A percentile compares a stretch with the other conserved stretches of the same genome.
These are phyloP conservation scores for Amanita subjunquillea DNA, from an alignment of 768 basidiomycete species.

Conservation along the genomic window DNA sequence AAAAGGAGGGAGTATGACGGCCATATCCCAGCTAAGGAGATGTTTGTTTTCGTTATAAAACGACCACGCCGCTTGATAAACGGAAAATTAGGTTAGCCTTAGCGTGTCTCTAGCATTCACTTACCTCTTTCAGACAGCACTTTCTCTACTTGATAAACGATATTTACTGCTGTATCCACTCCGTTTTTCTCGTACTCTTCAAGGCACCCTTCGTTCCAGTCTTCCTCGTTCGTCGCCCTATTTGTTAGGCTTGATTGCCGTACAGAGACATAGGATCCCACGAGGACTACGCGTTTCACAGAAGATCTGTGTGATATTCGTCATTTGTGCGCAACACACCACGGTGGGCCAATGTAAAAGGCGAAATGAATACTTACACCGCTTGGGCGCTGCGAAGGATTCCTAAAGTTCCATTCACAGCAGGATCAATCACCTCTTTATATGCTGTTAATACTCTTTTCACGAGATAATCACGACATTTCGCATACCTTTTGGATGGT, in stretches of 20 bases:
- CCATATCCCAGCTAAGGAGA: conserved; percentile 38
- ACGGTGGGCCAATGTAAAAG: neutral
- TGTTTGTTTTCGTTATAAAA: conserved; percentile 32
- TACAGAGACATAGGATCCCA: conserved; percentile 49
- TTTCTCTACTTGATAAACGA: conserved; percentile 57
- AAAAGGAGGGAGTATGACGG: conserved; percentile 43
- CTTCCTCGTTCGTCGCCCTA: conserved; percentile 26
- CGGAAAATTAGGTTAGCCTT: neutral
- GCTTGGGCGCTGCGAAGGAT: conserved; percentile 22
- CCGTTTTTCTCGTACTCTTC: conserved; percentile 38
- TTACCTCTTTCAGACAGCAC: conserved; percentile 50
- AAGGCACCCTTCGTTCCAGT: conserved; percentile 53
- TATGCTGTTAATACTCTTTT: neutral
- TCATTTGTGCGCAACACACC: too few species aligned
- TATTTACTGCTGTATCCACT: conserved; percentile 20
- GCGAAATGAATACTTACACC: conserved; percentile 28
- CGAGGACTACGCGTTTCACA: conserved; percentile 62
- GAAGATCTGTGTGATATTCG: conserved; percentile 9
- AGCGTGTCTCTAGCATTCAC: too few species aligned
- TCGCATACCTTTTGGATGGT: conserved; percentile 26
- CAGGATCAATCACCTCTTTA: conserved; percentile 40
- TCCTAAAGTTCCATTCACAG: neutral
- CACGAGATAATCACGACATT: neutral
- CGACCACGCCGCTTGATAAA: conserved; percentile 28
- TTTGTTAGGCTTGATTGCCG: conserved; percentile 12